phyloP scores from a whole-genome alignment of 495 filamentous ascomycete species.

The Entonaema liquescens region DNA sequence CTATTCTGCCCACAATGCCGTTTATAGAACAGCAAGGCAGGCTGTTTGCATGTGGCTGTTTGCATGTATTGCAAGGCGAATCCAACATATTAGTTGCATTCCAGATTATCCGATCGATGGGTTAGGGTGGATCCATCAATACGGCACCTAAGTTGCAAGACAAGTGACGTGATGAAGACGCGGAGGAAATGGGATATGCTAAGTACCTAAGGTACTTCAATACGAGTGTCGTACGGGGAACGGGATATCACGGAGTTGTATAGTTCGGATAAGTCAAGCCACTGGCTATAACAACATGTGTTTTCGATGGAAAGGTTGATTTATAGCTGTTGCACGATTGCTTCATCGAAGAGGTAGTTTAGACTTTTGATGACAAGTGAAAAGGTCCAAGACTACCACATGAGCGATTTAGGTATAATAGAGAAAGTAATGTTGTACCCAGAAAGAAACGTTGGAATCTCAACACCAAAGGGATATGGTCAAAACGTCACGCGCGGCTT shows the following conservation, averaged over 20 bases:
- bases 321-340: not conserved
- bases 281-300: constrained; percentile 4
- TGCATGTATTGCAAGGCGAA: constrained; percentile 1
- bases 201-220: constrained; percentile 1
- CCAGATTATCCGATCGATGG: constrained; percentile 28
- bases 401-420: not conserved
- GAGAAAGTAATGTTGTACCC: not conserved
- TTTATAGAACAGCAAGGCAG: not conserved
- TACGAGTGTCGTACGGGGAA: constrained; percentile 34
- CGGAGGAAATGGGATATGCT: not conserved
- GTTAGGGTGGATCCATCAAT: constrained; percentile 20
- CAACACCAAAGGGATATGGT: constrained; percentile 17
- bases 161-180: constrained; percentile 10
- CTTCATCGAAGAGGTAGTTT: not conserved
- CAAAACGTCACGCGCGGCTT: constrained; percentile 39
- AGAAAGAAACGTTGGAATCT: not conserved
- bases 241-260: constrained; percentile 1
- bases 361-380: not conserved
- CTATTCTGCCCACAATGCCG: constrained; percentile 7
- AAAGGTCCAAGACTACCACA: not conserved
- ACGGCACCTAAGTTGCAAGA: constrained; percentile 1
- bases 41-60: not conserved
- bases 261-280: constrained; percentile 14
- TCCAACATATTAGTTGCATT: not conserved
- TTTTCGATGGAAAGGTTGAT: not conserved